These are phyloP conservation scores for Astrephomene gubernaculifera DNA, from an alignment of 139 green algal genomes.

Conservation along the genomic window DNA sequence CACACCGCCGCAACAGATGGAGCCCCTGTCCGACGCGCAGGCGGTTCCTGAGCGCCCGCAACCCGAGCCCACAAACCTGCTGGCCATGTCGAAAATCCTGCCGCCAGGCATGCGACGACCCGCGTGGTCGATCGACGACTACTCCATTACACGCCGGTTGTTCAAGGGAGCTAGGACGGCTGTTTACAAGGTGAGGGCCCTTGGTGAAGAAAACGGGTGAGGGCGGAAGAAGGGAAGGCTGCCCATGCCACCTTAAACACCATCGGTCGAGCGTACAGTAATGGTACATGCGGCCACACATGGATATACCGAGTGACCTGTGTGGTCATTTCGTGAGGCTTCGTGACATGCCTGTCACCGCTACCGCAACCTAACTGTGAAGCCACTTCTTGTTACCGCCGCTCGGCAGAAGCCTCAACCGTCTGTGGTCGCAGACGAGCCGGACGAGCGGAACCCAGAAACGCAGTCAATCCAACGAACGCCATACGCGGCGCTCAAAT, in stretches of 20 bases:
- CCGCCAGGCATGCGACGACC: slow-evolving; percentile 55
- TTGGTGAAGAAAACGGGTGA: not conserved
- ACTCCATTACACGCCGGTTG: slow-evolving; percentile 57
- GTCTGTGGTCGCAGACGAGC: too few relatives aligned
- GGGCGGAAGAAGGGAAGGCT: not conserved
- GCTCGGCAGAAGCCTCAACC: too few relatives aligned
- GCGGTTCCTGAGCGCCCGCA: not conserved
- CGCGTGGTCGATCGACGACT: slow-evolving; percentile 64
- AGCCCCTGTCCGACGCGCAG: too few relatives aligned
- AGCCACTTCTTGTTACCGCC: not conserved
- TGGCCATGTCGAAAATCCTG: slow-evolving; percentile 45
- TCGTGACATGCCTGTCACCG: not conserved
- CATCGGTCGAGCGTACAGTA: too few relatives aligned
- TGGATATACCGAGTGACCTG: too few relatives aligned
- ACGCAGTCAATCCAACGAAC: too few relatives aligned
- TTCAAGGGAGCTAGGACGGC: slow-evolving; percentile 52
- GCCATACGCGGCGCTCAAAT: not conserved
- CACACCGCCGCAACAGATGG: too few relatives aligned
- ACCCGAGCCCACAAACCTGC: not conserved
- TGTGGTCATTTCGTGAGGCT: too few relatives aligned
- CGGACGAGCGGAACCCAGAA: too few relatives aligned
- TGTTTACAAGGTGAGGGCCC: slow-evolving; percentile 17
- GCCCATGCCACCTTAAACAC: not conserved
- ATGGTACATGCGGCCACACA: too few relatives aligned
- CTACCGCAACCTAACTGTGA: not conserved